These are phyloP conservation scores for Aspergillus amoenus DNA, from an alignment of 2,329 filamentous ascomycete species.

Conservation along the genomic window DNA sequence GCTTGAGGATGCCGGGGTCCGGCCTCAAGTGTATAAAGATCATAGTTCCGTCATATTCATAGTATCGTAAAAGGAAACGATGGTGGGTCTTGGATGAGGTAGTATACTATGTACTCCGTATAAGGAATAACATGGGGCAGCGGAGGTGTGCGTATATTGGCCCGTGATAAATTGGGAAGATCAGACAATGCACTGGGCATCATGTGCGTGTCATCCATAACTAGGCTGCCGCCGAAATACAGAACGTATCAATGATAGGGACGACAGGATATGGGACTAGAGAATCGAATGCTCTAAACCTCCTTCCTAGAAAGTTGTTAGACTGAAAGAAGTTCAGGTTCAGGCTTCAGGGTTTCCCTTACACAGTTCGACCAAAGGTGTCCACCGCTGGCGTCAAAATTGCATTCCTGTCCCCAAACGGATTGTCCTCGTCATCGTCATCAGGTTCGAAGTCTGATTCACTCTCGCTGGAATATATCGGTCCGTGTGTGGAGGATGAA, in stretches of 20 bases:
- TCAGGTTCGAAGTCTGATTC: conserved; percentile 54
- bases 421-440: conserved; percentile 79
- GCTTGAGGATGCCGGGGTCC: neutral
- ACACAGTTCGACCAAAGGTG: conserved; percentile 30
- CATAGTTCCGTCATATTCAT: neutral
- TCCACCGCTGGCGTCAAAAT: conserved; percentile 36
- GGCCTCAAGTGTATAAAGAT: neutral
- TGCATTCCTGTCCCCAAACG: conserved; percentile 81
- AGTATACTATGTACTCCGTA: neutral
- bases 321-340: neutral
- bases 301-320: conserved; percentile 28
- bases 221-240: neutral
- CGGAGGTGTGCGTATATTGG: neutral
- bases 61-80: neutral
- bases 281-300: conserved; percentile 17
- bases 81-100: neutral
- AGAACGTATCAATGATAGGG: neutral
- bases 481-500: conserved; percentile 21
- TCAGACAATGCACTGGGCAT: neutral
- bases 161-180: neutral
- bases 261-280: neutral
- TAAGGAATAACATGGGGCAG: neutral
- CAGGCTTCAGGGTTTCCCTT: neutral
- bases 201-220: neutral
- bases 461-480: conserved; percentile 54